Evolutionary conservation across 164 flowering plant species (phyloP), one percentile per base, ranked within the genome.

Genomic region (Santalum album): DNA sequence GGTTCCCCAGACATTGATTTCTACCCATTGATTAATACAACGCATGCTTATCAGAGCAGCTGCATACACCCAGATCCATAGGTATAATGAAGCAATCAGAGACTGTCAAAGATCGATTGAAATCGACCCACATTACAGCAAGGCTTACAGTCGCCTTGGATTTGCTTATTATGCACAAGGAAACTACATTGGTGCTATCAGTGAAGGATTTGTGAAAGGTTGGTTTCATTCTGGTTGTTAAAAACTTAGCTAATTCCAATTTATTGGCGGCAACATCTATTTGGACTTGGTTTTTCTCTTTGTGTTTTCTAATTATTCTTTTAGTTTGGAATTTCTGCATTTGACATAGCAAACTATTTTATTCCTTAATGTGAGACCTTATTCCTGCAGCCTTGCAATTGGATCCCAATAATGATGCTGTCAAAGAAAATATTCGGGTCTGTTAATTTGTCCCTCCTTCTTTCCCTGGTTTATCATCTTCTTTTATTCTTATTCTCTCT

Each of bases 71-170:
- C 92, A 87, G 69, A 57, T 82, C 22, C 73, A 75, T 23, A 68
- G 72, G 51, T 84, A 80, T 67, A 40, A 57, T 18, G 87, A 86
- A 78, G 98, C 98, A 25, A 70, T 86, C 50, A 56, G 48, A 36
- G 98, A 91, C 66, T 86, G 92, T 64, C 65, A 62, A 24, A 86
- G 64, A 65, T 78, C 96, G 49, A 79, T 84, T 32, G 79, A 77
- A 46, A 86, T 86, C 39, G 75, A 91, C 65, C 95, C 90, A 56
- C 76, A 68, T 55, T 91, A 91, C 63, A 76, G 87, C 69, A 91
- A 91, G 74, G 98, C 95, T 48, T 88, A 88, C 66, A 91, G 98
- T 62, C 95, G 98, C 48, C 66, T 91, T 29, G 98, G 98, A 36
- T 67, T 81, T 63, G 96, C 79, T 25, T 87, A 82, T 63, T 91